Percentiles rank a stretch among this genome's conserved stretches.
phyloP scores from a whole-genome alignment of 352 stramenopile species.

The Phytopythium litorale region DNA sequence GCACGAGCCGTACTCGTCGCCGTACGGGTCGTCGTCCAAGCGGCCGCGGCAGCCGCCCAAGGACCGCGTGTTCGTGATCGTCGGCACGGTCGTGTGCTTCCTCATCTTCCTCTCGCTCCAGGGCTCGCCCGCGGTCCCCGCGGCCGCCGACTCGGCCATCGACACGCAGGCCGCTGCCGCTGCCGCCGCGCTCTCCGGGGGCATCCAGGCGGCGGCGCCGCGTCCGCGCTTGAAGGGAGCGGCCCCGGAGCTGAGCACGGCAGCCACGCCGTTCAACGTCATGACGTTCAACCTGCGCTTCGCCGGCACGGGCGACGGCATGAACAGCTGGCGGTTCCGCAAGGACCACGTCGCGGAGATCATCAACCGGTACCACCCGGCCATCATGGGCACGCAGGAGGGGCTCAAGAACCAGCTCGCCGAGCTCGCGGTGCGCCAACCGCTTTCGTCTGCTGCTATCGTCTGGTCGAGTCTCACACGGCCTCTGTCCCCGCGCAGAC shows the following conservation, averaged over 20 bases:
- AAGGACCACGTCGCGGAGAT: constrained; percentile 74
- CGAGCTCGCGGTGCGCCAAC: constrained; percentile 40
- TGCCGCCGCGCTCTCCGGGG: constrained; percentile 24
- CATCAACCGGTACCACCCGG: constrained; percentile 70
- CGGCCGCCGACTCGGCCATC: constrained; percentile 11
- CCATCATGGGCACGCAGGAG: constrained; percentile 72
- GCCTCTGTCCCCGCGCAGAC: constrained; percentile 9
- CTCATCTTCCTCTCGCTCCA: constrained; percentile 60
- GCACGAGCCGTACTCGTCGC: constrained; percentile 38
- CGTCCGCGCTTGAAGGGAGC: constrained; percentile 38
- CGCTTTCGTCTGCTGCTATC: background rate
- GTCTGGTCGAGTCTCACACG: too few relatives aligned
- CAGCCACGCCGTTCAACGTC: constrained; percentile 56
- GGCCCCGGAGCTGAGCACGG: constrained; percentile 21
- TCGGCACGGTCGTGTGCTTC: constrained; percentile 65
- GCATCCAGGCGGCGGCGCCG: constrained; percentile 3
- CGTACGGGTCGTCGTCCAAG: constrained; percentile 3
- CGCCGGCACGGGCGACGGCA: constrained; percentile 53
- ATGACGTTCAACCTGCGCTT: constrained; percentile 87
- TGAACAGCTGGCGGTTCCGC: constrained; percentile 62
- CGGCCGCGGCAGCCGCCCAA: background rate
- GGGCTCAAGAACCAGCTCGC: constrained; percentile 61
- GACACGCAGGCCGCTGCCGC: constrained; percentile 30
- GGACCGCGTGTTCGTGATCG: constrained; percentile 58
- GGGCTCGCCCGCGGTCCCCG: constrained; percentile 15